These are phyloP conservation scores for Cryptosporidium baileyi DNA, from an alignment of 169 alveolate genomes.

Conservation along the genomic window DNA sequence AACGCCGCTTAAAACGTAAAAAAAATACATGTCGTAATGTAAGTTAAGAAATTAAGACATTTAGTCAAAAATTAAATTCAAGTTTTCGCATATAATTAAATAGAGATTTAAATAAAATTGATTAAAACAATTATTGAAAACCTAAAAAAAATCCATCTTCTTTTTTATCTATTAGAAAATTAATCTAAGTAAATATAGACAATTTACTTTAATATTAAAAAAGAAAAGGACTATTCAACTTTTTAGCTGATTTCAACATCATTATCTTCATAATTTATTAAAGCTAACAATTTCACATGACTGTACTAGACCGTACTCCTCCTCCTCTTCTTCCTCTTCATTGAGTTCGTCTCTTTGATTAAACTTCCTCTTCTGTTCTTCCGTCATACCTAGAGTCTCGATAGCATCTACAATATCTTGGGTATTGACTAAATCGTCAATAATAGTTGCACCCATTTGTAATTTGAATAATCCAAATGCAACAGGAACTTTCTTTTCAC, in stretches of 20 bases:
- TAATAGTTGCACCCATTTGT: slow-evolving; percentile 79
- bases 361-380: slow-evolving; percentile 62
- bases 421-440: slow-evolving; percentile 79
- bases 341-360: background rate
- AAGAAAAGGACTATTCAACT: background rate
- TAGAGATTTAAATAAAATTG: no score
- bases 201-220: no score
- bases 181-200: no score
- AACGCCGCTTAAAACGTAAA: no score
- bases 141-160: no score
- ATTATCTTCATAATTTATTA: slow-evolving; percentile 28
- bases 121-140: no score
- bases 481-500: slow-evolving; percentile 78
- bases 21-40: no score
- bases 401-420: slow-evolving; percentile 62
- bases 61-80: no score
- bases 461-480: slow-evolving; percentile 81
- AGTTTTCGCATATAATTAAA: no score
- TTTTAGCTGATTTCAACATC: background rate
- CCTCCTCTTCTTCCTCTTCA: slow-evolving; percentile 43
- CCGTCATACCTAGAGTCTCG: slow-evolving; percentile 68
- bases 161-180: no score
- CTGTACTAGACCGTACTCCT: slow-evolving; percentile 60
- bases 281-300: slow-evolving; percentile 69
- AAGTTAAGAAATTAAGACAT: no score